Conservation (phyloP, 495 filamentous ascomycete genomes). For the Collariella sp. region DNA sequence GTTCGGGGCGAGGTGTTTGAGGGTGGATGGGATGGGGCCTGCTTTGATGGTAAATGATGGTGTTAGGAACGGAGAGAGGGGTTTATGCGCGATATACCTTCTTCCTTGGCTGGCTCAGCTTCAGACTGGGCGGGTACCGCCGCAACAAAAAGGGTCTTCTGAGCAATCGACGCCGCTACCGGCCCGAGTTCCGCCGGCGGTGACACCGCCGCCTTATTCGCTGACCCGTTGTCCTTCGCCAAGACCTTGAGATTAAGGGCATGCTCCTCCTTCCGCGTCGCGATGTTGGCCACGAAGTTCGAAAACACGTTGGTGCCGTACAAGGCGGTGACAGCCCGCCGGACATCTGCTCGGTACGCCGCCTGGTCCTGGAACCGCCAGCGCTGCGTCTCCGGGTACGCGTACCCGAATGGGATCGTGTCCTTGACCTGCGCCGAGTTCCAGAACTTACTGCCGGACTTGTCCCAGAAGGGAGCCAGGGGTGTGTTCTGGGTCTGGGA, state of each 20-base stretch:
- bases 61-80: neutral
- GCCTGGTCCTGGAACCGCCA: conserved; percentile 12
- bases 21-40: conserved; percentile 16
- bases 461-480: conserved; percentile 40
- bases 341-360: conserved; percentile 15
- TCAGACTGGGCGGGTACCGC: neutral
- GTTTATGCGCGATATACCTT: neutral
- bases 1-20: conserved; percentile 24
- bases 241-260: neutral
- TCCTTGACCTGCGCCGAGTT: conserved; percentile 34
- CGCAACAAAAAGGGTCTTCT: too few relatives aligned
- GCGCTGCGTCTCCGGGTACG: conserved; percentile 47
- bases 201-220: neutral
- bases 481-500: conserved; percentile 31
- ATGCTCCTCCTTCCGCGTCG: conserved; percentile 6
- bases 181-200: neutral
- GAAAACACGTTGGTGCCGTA: conserved; percentile 23
- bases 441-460: conserved; percentile 37
- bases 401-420: conserved; percentile 45
- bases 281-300: conserved; percentile 18
- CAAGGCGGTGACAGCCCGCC: conserved; percentile 10
- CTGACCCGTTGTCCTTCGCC: neutral
- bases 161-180: too few relatives aligned
- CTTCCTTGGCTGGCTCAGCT: neutral
- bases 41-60: neutral